These are phyloP conservation scores for Kwoniella sp. DNA, from an alignment of 768 basidiomycete genomes.

Conservation along the genomic window DNA sequence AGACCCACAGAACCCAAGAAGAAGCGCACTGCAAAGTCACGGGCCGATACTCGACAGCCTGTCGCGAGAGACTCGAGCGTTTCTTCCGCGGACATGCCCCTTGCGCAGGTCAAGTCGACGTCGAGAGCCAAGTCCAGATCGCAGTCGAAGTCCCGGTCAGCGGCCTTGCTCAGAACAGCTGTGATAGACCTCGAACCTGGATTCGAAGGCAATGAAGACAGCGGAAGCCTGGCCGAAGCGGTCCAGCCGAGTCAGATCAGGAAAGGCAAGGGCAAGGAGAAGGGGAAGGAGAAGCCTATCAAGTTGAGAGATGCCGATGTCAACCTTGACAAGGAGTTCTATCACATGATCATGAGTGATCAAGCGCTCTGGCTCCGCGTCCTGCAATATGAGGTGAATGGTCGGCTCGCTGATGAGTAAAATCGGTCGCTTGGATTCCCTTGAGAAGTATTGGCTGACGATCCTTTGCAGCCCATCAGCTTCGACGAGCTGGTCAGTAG, in stretches of 20 bases:
- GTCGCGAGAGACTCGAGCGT: conserved; percentile 10
- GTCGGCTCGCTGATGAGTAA: no score
- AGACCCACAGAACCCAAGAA: background rate
- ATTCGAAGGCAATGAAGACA: background rate
- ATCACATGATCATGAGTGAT: conserved; percentile 33
- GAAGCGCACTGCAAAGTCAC: no score
- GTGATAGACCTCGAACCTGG: background rate
- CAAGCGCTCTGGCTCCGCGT: conserved; percentile 30
- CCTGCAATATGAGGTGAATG: conserved; percentile 38
- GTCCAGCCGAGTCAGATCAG: conserved; percentile 3
- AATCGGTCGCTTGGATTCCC: no score
- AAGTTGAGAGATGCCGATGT: background rate
- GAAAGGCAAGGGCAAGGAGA: background rate
- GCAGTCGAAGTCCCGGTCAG: background rate
- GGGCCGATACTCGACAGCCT: no score
- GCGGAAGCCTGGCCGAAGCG: background rate
- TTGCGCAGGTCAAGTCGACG: conserved; percentile 24
- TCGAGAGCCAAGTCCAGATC: background rate
- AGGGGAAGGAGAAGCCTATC: conserved; percentile 1
- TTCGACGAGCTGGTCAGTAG: conserved; percentile 41
- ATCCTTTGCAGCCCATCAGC: conserved; percentile 43
- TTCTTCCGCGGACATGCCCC: conserved; percentile 32
- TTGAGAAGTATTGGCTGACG: no score
- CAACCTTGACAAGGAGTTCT: conserved; percentile 24
- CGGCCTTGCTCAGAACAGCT: no score